Evolutionary conservation across 805 yeast species (phyloP), one percentile per base, ranked within the genome.

Genomic region (Candida endomychidarum): DNA sequence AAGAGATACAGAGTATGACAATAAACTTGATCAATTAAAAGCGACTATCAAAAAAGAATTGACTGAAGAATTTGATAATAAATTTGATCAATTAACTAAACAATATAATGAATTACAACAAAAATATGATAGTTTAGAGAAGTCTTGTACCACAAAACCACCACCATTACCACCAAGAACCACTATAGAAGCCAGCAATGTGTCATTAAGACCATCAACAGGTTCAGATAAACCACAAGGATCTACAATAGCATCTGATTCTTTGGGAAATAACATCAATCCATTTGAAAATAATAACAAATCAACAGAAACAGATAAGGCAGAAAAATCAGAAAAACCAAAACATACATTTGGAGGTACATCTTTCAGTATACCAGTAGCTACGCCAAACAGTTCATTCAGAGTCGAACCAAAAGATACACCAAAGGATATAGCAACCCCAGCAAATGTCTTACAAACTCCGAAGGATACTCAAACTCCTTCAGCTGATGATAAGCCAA

Each of bases 1-100:
- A 22, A 22, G 4, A 15, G 29, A 16, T 4, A 8, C 23, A 10
- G 18, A 29, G 5, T 11, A 27, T 27, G n/a, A 7, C 26, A 10
- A 8, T 8, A 6, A 23, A 45, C 10, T 50, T 36, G 37, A 64
- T 27, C 33, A 53, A 19, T 51, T 58, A 52, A 64, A 68, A 49
- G 46, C 60, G 35, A 44, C 66, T 42, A 57, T 69, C 45, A 50
- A 58, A 8, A 45, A 62, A 53, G 54, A 64, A 38, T 52, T 65
- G 38, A 8, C 26, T 3, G 4, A 20, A 8, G 20, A 32, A 10
- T 56, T 52, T 27, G 52, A 49, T 36, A 37, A 34, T 7, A 51
- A 53, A 36, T 40, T 51, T 45, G 28, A 37, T 10, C 42, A 49
- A 31, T 34, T 60, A 45, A 45, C 56, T 44, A 33, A 48, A n/a